Evolutionary conservation across 1,284 basidiomycete genomes (phyloP).

Genomic region (Naganishia sp.): DNA sequence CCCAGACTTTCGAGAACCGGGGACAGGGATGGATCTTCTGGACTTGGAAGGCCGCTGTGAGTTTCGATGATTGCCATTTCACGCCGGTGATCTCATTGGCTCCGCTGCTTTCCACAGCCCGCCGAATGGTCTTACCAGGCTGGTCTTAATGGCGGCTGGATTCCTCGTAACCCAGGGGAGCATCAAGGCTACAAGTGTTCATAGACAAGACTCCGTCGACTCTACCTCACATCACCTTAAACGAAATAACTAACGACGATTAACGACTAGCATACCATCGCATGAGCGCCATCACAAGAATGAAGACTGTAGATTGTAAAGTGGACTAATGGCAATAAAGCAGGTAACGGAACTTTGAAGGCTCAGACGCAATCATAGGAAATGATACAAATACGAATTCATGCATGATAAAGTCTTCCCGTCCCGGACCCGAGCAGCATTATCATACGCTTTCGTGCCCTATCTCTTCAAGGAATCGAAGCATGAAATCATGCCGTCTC

Average conservation of each 20-base stretch:
- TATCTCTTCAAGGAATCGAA: slow-evolving; percentile 17
- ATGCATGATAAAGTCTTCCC: background rate
- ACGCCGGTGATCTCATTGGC: background rate
- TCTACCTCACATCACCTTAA: background rate
- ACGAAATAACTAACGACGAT: background rate
- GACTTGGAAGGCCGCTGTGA: slow-evolving; percentile 48
- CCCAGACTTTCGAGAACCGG: slow-evolving; percentile 50
- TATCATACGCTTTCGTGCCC: slow-evolving; percentile 17
- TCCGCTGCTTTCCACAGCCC: slow-evolving; percentile 52
- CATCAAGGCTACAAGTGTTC: slow-evolving; percentile 53
- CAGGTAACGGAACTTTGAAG: slow-evolving; percentile 12
- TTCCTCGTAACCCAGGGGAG: slow-evolving; percentile 65
- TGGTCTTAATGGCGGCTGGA: slow-evolving; percentile 78
- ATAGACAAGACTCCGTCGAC: background rate
- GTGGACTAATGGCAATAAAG: background rate
- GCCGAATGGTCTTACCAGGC: slow-evolving; percentile 61
- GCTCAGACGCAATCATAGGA: slow-evolving; percentile 7
- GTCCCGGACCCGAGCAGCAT: too few species aligned
- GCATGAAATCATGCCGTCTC: slow-evolving; percentile 64
- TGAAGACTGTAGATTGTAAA: slow-evolving; percentile 1
- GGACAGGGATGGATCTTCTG: slow-evolving; percentile 53
- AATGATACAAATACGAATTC: slow-evolving; percentile 22
- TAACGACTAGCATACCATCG: background rate
- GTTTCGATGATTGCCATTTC: background rate
- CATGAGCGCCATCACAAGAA: slow-evolving; percentile 1